phyloP scores from a whole-genome alignment of 1,284 basidiomycete genomes.

The Microbotryum intermedium region DNA sequence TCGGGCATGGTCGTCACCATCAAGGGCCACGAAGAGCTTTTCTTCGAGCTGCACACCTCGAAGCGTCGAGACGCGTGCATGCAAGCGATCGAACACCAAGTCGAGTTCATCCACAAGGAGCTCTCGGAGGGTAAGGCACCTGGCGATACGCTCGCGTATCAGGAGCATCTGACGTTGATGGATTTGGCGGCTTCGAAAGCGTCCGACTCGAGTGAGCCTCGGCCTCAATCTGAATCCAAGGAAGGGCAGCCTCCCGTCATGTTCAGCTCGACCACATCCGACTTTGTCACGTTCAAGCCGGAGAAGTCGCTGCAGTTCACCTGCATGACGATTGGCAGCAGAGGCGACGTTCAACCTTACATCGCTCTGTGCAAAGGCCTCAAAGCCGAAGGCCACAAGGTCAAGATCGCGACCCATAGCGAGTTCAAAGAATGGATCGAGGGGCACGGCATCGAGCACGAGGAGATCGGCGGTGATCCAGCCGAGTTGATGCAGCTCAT shows the following conservation, averaged over 20 bases:
- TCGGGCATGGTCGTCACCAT: conserved; percentile 82
- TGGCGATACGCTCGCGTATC: conserved; percentile 10
- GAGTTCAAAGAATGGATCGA: conserved; percentile 95
- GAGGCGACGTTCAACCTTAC: conserved; percentile 47
- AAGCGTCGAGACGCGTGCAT: conserved; percentile 70
- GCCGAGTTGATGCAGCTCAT: conserved; percentile 74
- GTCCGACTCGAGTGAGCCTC: conserved; percentile 4
- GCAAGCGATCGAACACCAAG: conserved; percentile 62
- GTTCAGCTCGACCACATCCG: conserved; percentile 86
- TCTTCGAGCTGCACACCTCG: conserved; percentile 79
- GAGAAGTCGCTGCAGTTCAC: conserved; percentile 73
- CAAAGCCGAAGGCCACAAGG: conserved; percentile 76
- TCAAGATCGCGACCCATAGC: conserved; percentile 80
- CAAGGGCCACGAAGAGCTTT: conserved; percentile 91
- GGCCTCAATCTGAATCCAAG: conserved; percentile 24
- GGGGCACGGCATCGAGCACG: conserved; percentile 79
- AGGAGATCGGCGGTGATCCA: conserved; percentile 89
- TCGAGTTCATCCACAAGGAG: conserved; percentile 59
- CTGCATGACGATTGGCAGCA: conserved; percentile 85
- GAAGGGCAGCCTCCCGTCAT: conserved; percentile 51
- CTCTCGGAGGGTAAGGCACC: conserved; percentile 8
- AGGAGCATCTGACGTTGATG: conserved; percentile 16
- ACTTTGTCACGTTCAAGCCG: conserved; percentile 90
- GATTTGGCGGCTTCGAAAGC: conserved; percentile 15
- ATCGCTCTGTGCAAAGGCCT: conserved; percentile 89